Evolutionary conservation across 306 rosid genomes (phyloP).

Genomic region (Arachis stenosperma): DNA sequence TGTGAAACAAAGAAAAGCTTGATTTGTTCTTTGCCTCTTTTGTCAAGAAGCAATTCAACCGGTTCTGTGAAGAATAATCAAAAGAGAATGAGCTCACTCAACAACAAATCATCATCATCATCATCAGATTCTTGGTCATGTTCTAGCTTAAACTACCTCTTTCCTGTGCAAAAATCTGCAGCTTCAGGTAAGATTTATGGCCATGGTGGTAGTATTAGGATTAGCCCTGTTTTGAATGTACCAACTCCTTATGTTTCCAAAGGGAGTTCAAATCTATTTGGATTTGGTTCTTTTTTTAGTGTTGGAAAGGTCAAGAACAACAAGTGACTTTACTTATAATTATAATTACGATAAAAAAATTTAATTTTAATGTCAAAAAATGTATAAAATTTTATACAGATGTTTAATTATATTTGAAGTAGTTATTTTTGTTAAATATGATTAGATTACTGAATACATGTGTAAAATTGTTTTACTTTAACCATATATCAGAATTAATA

Average conservation of each 20-base stretch:
- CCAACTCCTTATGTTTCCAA: conserved; percentile 82
- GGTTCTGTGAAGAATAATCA: conserved; percentile 60
- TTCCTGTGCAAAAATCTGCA: conserved; percentile 54
- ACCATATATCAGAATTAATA: too few species aligned
- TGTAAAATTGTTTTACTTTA: too few species aligned
- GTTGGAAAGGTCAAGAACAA: conserved; percentile 67
- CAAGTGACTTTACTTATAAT: conserved; percentile 46
- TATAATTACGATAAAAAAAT: too few species aligned
- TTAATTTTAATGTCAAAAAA: too few species aligned
- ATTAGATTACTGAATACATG: too few species aligned
- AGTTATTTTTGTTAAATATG: too few species aligned
- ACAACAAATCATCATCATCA: conserved; percentile 30
- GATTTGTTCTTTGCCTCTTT: conserved; percentile 55
- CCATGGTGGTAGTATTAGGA: conserved; percentile 57
- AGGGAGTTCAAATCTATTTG: conserved; percentile 70
- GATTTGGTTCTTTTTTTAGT: conserved; percentile 68
- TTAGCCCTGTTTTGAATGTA: conserved; percentile 74
- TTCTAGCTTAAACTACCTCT: conserved; percentile 34
- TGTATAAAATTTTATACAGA: too few species aligned
- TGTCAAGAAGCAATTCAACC: conserved; percentile 81
- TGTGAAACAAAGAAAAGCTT: conserved; percentile 59
- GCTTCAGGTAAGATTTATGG: conserved; percentile 62
- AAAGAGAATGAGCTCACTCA: conserved; percentile 49
- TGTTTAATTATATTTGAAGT: too few species aligned
- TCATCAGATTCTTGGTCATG: conserved; percentile 28